Evolutionary conservation across 2,329 filamentous ascomycete species (phyloP).

Genomic region (Diaporthe amygdali): DNA sequence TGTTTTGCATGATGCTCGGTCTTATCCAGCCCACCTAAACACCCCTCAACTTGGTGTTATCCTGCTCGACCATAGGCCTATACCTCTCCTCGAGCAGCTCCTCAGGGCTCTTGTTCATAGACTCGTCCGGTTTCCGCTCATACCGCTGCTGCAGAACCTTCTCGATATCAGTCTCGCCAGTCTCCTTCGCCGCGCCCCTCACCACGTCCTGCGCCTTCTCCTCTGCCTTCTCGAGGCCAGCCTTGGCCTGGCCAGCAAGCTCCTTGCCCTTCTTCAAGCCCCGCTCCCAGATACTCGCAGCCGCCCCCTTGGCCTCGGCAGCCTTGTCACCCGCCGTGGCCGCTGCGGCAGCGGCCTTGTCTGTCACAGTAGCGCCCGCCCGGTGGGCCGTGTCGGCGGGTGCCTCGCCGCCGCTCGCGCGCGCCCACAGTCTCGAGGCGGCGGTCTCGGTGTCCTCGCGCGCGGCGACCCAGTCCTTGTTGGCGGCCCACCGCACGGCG

Average conservation of each 20-base stretch:
- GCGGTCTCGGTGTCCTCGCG: constrained; percentile 62
- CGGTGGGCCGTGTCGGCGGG: constrained; percentile 40
- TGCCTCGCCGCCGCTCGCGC: constrained; percentile 37
- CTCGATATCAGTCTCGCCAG: constrained; percentile 42
- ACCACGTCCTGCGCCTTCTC: constrained; percentile 38
- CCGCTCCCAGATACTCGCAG: constrained; percentile 44
- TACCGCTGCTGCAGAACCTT: constrained; percentile 59
- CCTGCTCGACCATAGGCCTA: constrained; percentile 50
- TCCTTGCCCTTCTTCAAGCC: constrained; percentile 48
- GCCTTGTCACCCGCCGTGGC: constrained; percentile 34
- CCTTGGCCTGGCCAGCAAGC: constrained; percentile 43
- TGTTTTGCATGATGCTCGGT: background rate
- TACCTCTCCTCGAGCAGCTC: constrained; percentile 63
- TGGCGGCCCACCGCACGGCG: constrained; percentile 70
- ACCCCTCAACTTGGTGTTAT: constrained; percentile 50
- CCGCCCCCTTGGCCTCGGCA: constrained; percentile 42
- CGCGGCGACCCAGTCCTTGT: constrained; percentile 67
- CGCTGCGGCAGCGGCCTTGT: constrained; percentile 27
- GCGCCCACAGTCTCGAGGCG: constrained; percentile 50
- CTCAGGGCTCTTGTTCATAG: constrained; percentile 53
- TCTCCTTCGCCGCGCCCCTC: constrained; percentile 32
- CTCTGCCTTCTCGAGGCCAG: constrained; percentile 40
- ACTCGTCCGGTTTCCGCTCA: constrained; percentile 42
- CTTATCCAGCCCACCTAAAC: constrained; percentile 24
- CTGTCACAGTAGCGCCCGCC: constrained; percentile 26